Percentiles rank a stretch among this genome's conserved stretches.
Evolutionary conservation across 768 basidiomycete genomes (phyloP).

Genomic region (Leccinum ochraceum): DNA sequence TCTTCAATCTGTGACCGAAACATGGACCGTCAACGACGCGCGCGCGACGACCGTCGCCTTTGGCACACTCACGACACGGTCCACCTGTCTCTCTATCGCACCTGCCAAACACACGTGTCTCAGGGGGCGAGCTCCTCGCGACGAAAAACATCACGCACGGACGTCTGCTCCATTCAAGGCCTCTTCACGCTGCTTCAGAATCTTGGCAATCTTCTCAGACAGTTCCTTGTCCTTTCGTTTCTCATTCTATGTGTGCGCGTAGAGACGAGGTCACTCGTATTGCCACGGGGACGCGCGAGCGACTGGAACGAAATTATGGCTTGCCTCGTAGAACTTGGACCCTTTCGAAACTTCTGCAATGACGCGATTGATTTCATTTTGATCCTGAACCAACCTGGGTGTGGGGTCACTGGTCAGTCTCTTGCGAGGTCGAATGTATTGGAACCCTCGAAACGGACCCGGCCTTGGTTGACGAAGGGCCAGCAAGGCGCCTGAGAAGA

Average conservation of each 20-base stretch:
- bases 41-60: neutral
- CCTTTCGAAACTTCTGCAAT: slow-evolving; percentile 93
- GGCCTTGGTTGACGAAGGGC: slow-evolving; percentile 87
- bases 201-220: slow-evolving; percentile 70
- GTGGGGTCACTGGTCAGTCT: slow-evolving; percentile 21
- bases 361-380: slow-evolving; percentile 81
- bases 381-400: slow-evolving; percentile 67
- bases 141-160: slow-evolving; percentile 38
- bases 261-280: slow-evolving; percentile 3
- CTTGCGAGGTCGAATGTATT: neutral
- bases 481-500: slow-evolving; percentile 78
- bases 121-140: neutral
- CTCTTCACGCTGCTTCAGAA: slow-evolving; percentile 66
- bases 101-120: slow-evolving; percentile 32
- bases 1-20: slow-evolving; percentile 49
- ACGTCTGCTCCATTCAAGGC: slow-evolving; percentile 56
- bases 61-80: slow-evolving; percentile 60
- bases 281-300: neutral
- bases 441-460: slow-evolving; percentile 51
- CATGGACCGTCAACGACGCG: neutral
- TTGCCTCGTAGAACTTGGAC: slow-evolving; percentile 87
- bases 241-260: slow-evolving; percentile 60
- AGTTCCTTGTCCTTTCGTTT: slow-evolving; percentile 87
- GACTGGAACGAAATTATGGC: slow-evolving; percentile 13
- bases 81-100: slow-evolving; percentile 64